phyloP scores from a whole-genome alignment of 352 stramenopile species.

The Pythium dissimile region DNA sequence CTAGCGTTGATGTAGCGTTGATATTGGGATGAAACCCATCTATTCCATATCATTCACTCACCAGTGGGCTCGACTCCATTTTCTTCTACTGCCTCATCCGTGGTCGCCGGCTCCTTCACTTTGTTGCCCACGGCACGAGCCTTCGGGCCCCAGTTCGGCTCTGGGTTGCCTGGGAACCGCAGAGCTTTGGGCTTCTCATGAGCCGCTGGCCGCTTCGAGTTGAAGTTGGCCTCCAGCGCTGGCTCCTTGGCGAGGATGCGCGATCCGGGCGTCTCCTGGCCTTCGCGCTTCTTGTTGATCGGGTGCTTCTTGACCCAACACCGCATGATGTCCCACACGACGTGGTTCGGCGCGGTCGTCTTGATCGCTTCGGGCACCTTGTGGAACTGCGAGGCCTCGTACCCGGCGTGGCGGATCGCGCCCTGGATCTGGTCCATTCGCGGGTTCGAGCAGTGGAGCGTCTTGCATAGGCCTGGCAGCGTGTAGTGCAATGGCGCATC shows the following conservation, averaged over 20 bases:
- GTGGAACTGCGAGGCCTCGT: slow-evolving; percentile 97
- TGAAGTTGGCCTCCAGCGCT: slow-evolving; percentile 84
- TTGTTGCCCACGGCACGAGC: slow-evolving; percentile 79
- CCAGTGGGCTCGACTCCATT: slow-evolving; percentile 16
- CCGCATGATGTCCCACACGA: slow-evolving; percentile 98
- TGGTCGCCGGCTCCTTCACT: slow-evolving; percentile 13
- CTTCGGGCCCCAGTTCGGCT: slow-evolving; percentile 97
- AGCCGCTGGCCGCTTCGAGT: slow-evolving; percentile 49
- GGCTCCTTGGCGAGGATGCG: slow-evolving; percentile 88
- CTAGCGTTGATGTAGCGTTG: background rate
- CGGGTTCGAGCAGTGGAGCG: slow-evolving; percentile 91
- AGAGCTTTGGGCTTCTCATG: slow-evolving; percentile 89
- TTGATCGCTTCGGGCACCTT: slow-evolving; percentile 98
- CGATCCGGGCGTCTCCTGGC: slow-evolving; percentile 65
- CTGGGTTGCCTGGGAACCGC: slow-evolving; percentile 93
- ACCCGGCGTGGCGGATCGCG: slow-evolving; percentile 95
- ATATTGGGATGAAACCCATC: background rate
- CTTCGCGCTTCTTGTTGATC: slow-evolving; percentile 85
- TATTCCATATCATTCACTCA: slow-evolving; percentile 19
- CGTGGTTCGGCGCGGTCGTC: slow-evolving; percentile 95
- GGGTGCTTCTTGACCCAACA: slow-evolving; percentile 95
- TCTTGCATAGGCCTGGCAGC: slow-evolving; percentile 91
- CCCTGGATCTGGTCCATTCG: slow-evolving; percentile 93
- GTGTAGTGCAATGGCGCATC: slow-evolving; percentile 97
- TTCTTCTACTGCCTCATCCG: slow-evolving; percentile 7